Evolutionary conservation across 1,284 basidiomycete species (phyloP).

Genomic region (Serendipita sp.): DNA sequence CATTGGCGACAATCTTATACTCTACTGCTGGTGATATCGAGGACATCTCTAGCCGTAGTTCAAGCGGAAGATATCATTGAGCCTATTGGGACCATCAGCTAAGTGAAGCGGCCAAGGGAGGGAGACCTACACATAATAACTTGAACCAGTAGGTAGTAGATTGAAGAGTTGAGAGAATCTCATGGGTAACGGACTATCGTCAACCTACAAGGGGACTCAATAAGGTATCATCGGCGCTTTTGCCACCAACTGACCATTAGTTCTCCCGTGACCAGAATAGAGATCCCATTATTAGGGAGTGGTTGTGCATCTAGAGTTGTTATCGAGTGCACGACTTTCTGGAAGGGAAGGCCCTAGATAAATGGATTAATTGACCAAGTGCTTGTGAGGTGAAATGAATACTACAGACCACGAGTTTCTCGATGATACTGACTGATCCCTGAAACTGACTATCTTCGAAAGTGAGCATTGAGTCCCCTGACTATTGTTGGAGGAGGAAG

Average conservation of each 20-base stretch:
- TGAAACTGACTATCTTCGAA: constrained; percentile 62
- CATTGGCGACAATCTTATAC: no score
- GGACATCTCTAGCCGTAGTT: constrained; percentile 36
- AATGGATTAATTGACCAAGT: constrained; percentile 9
- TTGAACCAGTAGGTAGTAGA: constrained; percentile 60
- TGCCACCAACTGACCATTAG: constrained; percentile 36
- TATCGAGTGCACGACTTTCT: constrained; percentile 70
- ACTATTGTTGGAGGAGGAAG: constrained; percentile 34
- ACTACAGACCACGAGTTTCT: constrained; percentile 61
- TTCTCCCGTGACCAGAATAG: constrained; percentile 82
- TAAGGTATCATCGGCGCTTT: background rate
- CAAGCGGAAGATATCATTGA: constrained; percentile 84
- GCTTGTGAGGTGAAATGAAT: background rate
- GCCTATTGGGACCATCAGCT: constrained; percentile 27
- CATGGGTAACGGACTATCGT: constrained; percentile 64
- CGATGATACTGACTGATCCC: constrained; percentile 49
- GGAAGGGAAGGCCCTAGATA: constrained; percentile 63
- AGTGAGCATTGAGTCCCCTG: constrained; percentile 74
- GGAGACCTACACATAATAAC: constrained; percentile 70
- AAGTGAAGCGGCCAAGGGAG: constrained; percentile 8
- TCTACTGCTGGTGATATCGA: no score
- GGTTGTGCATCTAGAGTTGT: constrained; percentile 84
- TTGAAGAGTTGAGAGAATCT: constrained; percentile 89
- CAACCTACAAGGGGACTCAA: constrained; percentile 39
- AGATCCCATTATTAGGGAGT: constrained; percentile 51